These are phyloP conservation scores for Polysphondylium violaceum DNA, from an alignment of 78 protist genomes.

Conservation along the genomic window DNA sequence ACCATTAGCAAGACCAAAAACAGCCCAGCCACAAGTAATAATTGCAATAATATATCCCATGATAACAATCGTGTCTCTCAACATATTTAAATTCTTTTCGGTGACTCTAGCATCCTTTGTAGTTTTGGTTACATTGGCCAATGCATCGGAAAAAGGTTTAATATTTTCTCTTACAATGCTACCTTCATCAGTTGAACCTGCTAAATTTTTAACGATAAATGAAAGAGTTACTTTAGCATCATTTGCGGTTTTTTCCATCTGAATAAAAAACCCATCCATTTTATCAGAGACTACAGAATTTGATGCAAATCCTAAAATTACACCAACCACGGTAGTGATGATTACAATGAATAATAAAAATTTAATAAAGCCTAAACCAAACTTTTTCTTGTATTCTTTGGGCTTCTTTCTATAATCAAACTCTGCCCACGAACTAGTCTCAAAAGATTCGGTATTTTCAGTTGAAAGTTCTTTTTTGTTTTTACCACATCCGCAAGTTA, in stretches of 20 bases:
- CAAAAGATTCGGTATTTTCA: not conserved
- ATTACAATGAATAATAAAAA: constrained; percentile 41
- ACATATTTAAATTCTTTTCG: constrained; percentile 23
- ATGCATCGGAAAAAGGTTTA: not conserved
- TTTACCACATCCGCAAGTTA: not conserved
- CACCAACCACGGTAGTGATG: constrained; percentile 28
- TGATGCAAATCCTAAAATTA: constrained; percentile 24
- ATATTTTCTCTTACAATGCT: not conserved
- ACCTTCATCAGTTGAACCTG: constrained; percentile 10
- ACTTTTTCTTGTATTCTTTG: not conserved
- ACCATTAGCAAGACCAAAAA: constrained; percentile 52
- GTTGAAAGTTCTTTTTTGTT: not conserved
- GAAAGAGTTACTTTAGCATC: constrained; percentile 6
- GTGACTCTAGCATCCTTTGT: not conserved
- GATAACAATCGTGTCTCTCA: constrained; percentile 29
- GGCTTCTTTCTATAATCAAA: constrained; percentile 9
- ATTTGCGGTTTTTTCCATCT: constrained; percentile 7
- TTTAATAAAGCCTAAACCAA: constrained; percentile 9
- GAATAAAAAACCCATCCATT: constrained; percentile 13
- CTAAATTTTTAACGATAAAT: not conserved
- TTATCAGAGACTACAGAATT: constrained; percentile 9
- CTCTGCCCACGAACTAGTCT: constrained; percentile 3
- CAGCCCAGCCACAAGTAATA: constrained; percentile 49
- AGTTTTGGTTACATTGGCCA: not conserved
- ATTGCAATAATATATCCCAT: constrained; percentile 52